Evolutionary conservation across 495 filamentous ascomycete species (phyloP).

Genomic region (Neurospora sp.): DNA sequence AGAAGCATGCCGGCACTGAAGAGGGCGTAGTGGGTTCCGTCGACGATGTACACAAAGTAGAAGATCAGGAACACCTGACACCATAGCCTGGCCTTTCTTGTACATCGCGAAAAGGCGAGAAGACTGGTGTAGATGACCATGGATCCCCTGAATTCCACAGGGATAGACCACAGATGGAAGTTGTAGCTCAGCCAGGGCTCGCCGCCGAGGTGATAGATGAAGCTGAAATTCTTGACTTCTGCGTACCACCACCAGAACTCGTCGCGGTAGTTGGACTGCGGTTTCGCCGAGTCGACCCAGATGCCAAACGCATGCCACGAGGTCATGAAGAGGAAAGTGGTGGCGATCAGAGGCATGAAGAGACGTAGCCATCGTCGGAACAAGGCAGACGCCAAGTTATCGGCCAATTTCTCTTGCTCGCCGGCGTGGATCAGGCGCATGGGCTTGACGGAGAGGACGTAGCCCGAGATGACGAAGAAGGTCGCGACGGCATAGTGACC

Average conservation of each 20-base stretch:
- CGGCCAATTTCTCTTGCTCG: constrained; percentile 28
- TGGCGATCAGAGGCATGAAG: constrained; percentile 28
- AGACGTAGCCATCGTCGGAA: constrained; percentile 28
- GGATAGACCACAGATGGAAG: constrained; percentile 35
- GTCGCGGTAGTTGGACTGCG: constrained; percentile 25
- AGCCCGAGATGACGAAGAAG: constrained; percentile 41
- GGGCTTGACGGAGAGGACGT: constrained; percentile 43
- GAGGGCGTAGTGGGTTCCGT: constrained; percentile 34
- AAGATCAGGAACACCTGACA: constrained; percentile 22
- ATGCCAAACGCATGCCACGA: constrained; percentile 39
- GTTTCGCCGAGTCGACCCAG: constrained; percentile 21
- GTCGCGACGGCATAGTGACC: constrained; percentile 45
- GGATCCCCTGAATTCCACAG: constrained; percentile 32
- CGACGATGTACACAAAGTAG: constrained; percentile 38
- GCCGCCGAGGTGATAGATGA: constrained; percentile 37
- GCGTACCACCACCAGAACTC: constrained; percentile 46
- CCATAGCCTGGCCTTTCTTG: constrained; percentile 22
- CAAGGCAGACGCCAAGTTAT: constrained; percentile 21
- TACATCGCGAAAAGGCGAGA: constrained; percentile 29
- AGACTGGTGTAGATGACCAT: constrained; percentile 38
- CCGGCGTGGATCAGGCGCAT: constrained; percentile 38
- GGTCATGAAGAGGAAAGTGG: constrained; percentile 42
- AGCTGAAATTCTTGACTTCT: constrained; percentile 52
- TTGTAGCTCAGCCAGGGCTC: constrained; percentile 30
- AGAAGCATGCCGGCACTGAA: constrained; percentile 40